Evolutionary conservation across 2,329 filamentous ascomycete genomes (phyloP), one percentile per base, ranked within the genome.

Genomic region (Verticillium albo-atrum): DNA sequence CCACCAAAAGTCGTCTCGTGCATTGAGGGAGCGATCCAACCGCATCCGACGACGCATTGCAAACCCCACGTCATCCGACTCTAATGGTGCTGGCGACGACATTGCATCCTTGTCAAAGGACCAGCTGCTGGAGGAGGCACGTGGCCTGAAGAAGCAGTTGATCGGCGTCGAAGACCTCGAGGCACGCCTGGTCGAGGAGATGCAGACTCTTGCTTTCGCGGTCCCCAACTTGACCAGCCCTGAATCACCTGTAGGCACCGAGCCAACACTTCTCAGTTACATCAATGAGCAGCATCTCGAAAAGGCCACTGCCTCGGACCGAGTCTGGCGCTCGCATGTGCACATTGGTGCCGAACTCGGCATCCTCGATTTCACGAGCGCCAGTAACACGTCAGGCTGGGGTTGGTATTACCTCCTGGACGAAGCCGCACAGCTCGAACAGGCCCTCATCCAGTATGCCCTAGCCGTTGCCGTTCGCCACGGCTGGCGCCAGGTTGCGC

Each of bases 381-480:
- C 92, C 5, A 89, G 89, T 2, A 87, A 84, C n/a, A 88, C 91
- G 1, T 91, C 89, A 3, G 95, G 95, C 37, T 99, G 94, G 94
- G 95, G 95, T 1, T 99, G 92, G 91, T 99, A 99, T 77, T 98
- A 92, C 75, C 85, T 99, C 12, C 80, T 91, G n/a, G 91, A 94
- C 70, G 93, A 96, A 69, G 95, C 88, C 9, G 93, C 93, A 0
- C 85, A 95, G 72, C 83, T 99, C n/a, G 95, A 99, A 75, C 94
- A 98, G 71, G 95, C 95, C 0, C 83, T 99, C 3, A 79, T 98
- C 14, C 89, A 94, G 72, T 97, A 96, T 72, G 89, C 95, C 0
- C 81, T 98, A 3, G 81, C 82, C 10, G 84, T 90, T 1, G 90
- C 91, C 9, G 85, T 87, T 59, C 83, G 82, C 55, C 82, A 85